Evolutionary conservation across 495 filamentous ascomycete species (phyloP).

Genomic region (Apiosordaria backusii): DNA sequence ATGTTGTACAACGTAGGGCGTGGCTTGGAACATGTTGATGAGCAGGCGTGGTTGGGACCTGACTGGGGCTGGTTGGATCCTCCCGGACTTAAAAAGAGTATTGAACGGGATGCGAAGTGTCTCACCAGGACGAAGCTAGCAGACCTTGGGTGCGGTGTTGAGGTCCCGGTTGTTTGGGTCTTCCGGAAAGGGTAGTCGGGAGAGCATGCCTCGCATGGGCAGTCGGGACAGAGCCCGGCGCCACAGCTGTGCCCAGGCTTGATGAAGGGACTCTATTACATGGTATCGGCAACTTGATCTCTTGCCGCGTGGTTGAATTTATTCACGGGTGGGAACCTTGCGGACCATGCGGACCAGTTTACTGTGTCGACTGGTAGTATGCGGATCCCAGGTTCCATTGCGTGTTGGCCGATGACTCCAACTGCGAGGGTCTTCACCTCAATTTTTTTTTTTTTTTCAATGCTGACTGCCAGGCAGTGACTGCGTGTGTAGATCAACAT

Average conservation of each 20-base stretch:
- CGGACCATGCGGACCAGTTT: background rate
- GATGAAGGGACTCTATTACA: background rate
- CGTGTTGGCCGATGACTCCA: background rate
- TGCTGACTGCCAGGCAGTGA: no score
- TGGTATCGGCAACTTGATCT: background rate
- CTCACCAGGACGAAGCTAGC: background rate
- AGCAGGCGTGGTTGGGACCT: no score
- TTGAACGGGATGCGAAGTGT: background rate
- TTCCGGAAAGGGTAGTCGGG: background rate
- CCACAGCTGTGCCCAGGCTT: background rate
- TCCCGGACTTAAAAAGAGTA: background rate
- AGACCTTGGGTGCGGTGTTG: background rate
- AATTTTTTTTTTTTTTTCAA: background rate
- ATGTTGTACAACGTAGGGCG: background rate
- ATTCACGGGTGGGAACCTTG: background rate
- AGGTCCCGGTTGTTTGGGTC: background rate
- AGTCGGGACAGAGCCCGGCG: background rate
- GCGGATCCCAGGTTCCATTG: background rate
- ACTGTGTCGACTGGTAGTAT: background rate
- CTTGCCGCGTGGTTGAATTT: background rate
- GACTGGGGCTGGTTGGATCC: background rate
- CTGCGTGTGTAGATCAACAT: background rate
- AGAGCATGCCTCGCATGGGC: background rate
- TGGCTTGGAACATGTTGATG: background rate
- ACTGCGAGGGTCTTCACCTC: background rate